Base-by-base conservation (phyloP, 768 basidiomycete genomes). In the Fomitopsis serialis region DNA sequence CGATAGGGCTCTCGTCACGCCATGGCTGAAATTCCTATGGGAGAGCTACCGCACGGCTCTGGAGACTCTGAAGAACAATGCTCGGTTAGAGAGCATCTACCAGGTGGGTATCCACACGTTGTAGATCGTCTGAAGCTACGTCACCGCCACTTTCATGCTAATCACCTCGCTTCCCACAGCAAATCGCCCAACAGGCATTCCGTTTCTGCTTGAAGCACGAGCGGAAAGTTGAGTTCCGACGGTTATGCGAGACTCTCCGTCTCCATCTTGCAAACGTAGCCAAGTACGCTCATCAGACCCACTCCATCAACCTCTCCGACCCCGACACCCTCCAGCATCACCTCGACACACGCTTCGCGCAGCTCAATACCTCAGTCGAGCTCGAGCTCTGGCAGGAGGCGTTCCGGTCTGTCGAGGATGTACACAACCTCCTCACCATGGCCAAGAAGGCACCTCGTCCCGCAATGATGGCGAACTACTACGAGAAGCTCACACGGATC, bases 301-400 rank as follows among this genome's bases (percentile, higher is more conserved):
- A 97, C 67, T 79, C 92, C 2, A 94, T 99, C 78, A 97, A 97
- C 73, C 84, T 98, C 36, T 87, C 91, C 53, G 96, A 98, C 67
- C 80, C 93, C 12, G 96, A 98, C 62, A 96, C 87, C 8, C 85
- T 98, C 47, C 89, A 96, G 64, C 92, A 92, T 61, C 91, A 97
- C 70, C 87, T 98, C 55, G 96, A 98, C 67, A 95, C 93, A 17
- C 92, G 95, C 52, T 98, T 99, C 68, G 89, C 91, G 24, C 95
- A 98, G 74, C 82, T 98, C 57, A 93, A 94, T 63, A 90, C 93
- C 19, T 94, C 94, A 1, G 94, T 98, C 61, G 94, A 98, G 69
- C 85, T 99, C 58, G 96, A 99, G 72, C 79, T 99, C 24, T 99
- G 96, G 96, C 95, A 98, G 65, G 96, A 98, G 65, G 96, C 93